A percentile compares a stretch with the other conserved stretches of the same genome.
Conservation (phyloP, 257 asterid genomes). For the Linaria vulgaris region DNA sequence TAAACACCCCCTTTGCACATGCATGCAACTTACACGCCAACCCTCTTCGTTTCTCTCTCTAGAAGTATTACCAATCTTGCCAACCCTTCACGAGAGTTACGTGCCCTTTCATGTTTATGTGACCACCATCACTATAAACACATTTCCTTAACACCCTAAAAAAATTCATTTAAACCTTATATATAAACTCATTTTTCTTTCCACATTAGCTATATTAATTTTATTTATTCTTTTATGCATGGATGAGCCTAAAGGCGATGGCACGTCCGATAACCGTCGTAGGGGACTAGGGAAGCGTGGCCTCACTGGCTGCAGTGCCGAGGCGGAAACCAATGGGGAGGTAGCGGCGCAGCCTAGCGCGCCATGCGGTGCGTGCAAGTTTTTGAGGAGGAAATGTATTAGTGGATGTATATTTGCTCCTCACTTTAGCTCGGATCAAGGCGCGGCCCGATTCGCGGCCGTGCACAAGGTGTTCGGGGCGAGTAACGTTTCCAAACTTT, state of each 20-base stretch:
- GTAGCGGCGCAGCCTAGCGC: conserved; percentile 27
- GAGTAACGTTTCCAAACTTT: conserved; percentile 78
- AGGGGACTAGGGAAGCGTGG: conserved; percentile 35
- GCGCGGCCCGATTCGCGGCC: conserved; percentile 84
- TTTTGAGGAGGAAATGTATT: conserved; percentile 83
- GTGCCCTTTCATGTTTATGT: conserved; percentile 38
- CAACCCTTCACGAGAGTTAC: conserved; percentile 79
- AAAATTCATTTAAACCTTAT: neutral
- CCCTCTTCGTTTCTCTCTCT: conserved; percentile 26
- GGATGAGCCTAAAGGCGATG: conserved; percentile 42
- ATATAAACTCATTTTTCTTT: neutral
- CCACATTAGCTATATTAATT: neutral
- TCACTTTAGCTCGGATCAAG: conserved; percentile 77
- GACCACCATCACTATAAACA: conserved; percentile 36
- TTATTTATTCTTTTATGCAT: conserved; percentile 32
- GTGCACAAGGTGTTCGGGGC: conserved; percentile 96
- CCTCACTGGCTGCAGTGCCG: neutral
- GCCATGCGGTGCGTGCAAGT: conserved; percentile 94
- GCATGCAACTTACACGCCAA: conserved; percentile 57
- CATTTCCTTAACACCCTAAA: conserved; percentile 29
- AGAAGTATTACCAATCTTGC: conserved; percentile 44
- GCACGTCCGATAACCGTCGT: conserved; percentile 35
- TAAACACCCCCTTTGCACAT: conserved; percentile 83
- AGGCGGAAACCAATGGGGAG: neutral
- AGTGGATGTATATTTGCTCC: conserved; percentile 88